Base-by-base conservation (phyloP, 2,329 filamentous ascomycete species). In the Fusarium longipes region DNA sequence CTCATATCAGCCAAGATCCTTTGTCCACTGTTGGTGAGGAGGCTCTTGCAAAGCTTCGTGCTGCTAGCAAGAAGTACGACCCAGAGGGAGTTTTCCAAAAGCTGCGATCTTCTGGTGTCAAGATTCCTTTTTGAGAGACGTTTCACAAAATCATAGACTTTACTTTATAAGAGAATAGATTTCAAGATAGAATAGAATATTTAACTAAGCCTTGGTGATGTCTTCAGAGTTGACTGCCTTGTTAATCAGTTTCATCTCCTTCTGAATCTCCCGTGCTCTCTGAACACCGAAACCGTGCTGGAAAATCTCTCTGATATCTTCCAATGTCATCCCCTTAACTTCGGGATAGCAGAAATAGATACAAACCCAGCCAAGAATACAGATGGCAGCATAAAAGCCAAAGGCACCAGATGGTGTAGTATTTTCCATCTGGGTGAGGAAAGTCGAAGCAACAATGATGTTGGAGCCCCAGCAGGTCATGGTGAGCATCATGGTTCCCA, bases 271-370 rank as follows among this genome's bases (percentile, higher is more conserved):
- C 52, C 78, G 73, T 1, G 82, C 80, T 39, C 78, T 74, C 55
- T 77, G 73, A 2, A 83, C 78, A 15, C 82, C 82, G 59, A 84
- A 84, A 0, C 81, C 81, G 43, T 83, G 77, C 40, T 78, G 71
- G 66, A 86, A 86, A 8, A 86, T 78, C 48, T 83, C 81, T 30
- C 82, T 76, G n/a, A 86, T 80, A 44, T 83, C 82, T 68, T 87
- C 85, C 5, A 87, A 75, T 18, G 83, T 81, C 79, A 87, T 82
- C 12, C 84, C 83, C 65, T 85, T 84, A 3, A 84, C 83, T 63
- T 86, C 83, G 1, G 84, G 84, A 66, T 85, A 86, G 66, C 76
- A 84, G 74, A 84, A 81, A 52, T 81, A 78, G 24, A 85, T 78
- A 55, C 61, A 73, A 6, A 59, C 57, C 60, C 66, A 81, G 77